Percentiles rank a stretch among this genome's conserved stretches.
Conservation (phyloP, 2,329 filamentous ascomycete species). For the Gnomoniopsis smithogilvyi region DNA sequence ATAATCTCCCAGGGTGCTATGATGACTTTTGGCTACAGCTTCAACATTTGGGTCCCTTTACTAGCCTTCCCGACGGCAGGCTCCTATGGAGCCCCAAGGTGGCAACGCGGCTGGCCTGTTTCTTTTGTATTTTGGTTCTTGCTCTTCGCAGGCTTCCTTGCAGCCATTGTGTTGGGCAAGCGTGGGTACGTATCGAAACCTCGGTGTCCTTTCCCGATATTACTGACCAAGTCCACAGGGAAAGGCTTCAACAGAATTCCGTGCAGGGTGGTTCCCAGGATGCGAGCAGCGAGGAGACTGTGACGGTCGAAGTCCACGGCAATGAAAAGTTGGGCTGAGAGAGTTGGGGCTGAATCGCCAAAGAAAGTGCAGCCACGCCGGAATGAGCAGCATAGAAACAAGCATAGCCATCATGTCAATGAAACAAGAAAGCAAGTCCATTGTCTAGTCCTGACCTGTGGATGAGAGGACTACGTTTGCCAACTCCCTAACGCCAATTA, state of each 20-base stretch:
- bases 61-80: constrained; percentile 40
- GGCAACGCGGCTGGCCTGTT: constrained; percentile 46
- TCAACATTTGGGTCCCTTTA: constrained; percentile 42
- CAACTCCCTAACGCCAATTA: constrained; percentile 9
- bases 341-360: not conserved
- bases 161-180: constrained; percentile 33
- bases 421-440: not conserved
- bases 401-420: not conserved
- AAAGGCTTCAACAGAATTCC: not conserved
- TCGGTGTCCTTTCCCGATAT: not conserved
- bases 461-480: not conserved
- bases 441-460: not conserved
- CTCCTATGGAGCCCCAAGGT: constrained; percentile 38
- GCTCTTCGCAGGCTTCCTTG: constrained; percentile 39
- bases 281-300: constrained; percentile 2
- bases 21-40: constrained; percentile 45
- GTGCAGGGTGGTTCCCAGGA: not conserved
- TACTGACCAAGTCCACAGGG: not conserved
- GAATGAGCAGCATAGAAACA: not conserved
- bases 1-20: constrained; percentile 32
- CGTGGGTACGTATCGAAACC: constrained; percentile 21
- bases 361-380: not conserved
- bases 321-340: constrained; percentile 4
- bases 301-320: constrained; percentile 1
- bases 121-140: constrained; percentile 42